phyloP scores from a whole-genome alignment of 2,329 filamentous ascomycete genomes.

The Penicillium hesseltinei region DNA sequence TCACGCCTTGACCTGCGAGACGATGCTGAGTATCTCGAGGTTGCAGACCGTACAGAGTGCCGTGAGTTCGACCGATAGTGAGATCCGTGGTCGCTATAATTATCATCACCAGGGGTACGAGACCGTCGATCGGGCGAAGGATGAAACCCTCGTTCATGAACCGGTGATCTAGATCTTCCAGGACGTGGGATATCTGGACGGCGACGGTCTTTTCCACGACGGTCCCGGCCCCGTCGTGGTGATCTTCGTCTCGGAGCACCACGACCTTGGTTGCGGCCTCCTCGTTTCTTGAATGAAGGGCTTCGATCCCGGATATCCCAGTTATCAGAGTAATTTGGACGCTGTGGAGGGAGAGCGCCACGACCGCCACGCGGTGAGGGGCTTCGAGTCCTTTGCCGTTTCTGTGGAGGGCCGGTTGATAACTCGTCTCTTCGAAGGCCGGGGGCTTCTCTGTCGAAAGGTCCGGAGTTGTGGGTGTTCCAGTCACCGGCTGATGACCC shows the following conservation, averaged over 20 bases:
- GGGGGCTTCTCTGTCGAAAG: slow-evolving; percentile 22
- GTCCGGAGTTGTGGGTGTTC: slow-evolving; percentile 17
- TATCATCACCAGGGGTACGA: slow-evolving; percentile 28
- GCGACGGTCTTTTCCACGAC: slow-evolving; percentile 31
- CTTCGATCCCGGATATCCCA: slow-evolving; percentile 41
- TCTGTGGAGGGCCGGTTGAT: slow-evolving; percentile 32
- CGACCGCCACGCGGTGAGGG: slow-evolving; percentile 36
- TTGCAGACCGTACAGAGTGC: slow-evolving; percentile 32
- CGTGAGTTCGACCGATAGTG: slow-evolving; percentile 36
- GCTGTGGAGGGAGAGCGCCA: slow-evolving; percentile 22
- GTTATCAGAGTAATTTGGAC: slow-evolving; percentile 30
- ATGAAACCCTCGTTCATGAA: slow-evolving; percentile 26
- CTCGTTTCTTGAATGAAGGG: slow-evolving; percentile 35
- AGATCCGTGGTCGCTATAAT: slow-evolving; percentile 26
- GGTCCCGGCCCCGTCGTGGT: slow-evolving; percentile 36
- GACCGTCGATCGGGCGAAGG: slow-evolving; percentile 30
- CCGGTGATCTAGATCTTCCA: slow-evolving; percentile 36
- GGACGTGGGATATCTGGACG: slow-evolving; percentile 28
- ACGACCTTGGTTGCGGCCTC: slow-evolving; percentile 33
- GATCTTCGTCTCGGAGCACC: slow-evolving; percentile 34
- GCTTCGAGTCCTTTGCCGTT: slow-evolving; percentile 44
- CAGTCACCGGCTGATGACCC: slow-evolving; percentile 22
- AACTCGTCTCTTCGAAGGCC: slow-evolving; percentile 31
- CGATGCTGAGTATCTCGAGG: slow-evolving; percentile 32
- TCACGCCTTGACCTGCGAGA: slow-evolving; percentile 26